These are phyloP conservation scores for Trichoderma reesei DNA, from an alignment of 495 filamentous ascomycete species.

Conservation along the genomic window DNA sequence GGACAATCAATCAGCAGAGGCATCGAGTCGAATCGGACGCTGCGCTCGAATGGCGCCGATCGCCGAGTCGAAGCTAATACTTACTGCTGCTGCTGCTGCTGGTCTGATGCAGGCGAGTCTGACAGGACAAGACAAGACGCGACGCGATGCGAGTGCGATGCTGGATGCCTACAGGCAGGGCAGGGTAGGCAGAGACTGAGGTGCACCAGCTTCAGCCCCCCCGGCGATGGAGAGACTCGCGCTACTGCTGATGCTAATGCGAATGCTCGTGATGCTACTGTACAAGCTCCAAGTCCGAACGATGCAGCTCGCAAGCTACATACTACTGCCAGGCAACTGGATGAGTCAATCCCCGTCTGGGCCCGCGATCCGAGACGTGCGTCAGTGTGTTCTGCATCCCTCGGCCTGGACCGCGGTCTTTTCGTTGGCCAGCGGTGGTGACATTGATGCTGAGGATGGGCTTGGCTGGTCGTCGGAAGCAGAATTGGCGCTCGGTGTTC, in stretches of 20 bases:
- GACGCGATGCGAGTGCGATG: too few species aligned
- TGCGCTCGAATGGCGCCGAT: too few species aligned
- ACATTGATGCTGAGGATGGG: neutral
- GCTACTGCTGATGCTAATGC: neutral
- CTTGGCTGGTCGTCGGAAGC: neutral
- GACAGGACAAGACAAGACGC: too few species aligned
- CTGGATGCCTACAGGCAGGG: neutral
- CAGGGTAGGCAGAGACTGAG: neutral
- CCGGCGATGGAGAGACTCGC: neutral
- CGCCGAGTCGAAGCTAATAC: neutral
- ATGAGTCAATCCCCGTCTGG: conserved; percentile 2
- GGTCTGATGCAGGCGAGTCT: too few species aligned
- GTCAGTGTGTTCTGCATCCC: conserved; percentile 1
- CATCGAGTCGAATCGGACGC: too few species aligned
- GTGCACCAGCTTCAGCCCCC: neutral
- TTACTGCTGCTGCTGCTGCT: neutral
- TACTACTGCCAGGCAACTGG: neutral
- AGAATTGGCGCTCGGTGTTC: neutral
- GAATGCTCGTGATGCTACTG: neutral
- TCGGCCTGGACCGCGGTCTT: neutral
- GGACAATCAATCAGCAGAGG: too few species aligned
- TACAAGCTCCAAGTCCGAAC: neutral
- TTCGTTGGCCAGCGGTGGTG: neutral
- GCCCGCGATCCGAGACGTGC: conserved; percentile 1
- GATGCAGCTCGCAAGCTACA: neutral